Evolutionary conservation across 805 yeast species (phyloP).

Genomic region (Saturnispora ahearnii): DNA sequence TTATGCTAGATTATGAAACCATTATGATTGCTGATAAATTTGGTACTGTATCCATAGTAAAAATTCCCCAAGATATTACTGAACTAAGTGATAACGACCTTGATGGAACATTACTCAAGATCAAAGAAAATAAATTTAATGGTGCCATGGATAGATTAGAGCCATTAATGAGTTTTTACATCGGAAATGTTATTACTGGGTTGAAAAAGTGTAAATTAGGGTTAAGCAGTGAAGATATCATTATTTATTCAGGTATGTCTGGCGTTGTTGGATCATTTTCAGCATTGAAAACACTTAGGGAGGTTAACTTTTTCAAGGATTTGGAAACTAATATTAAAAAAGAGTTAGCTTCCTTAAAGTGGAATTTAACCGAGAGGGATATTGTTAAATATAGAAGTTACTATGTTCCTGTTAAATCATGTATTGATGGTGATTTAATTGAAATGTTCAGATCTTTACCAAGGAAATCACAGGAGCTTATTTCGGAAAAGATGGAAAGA

Average conservation of each 20-base stretch:
- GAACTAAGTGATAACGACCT: conserved; percentile 43
- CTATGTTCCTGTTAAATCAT: conserved; percentile 67
- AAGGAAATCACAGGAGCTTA: conserved; percentile 28
- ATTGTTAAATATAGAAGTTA: conserved; percentile 64
- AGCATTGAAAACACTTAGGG: conserved; percentile 57
- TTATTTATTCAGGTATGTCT: conserved; percentile 67
- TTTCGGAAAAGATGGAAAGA: conserved; percentile 37
- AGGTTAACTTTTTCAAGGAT: conserved; percentile 47
- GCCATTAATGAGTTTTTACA: conserved; percentile 46
- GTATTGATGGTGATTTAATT: conserved; percentile 83
- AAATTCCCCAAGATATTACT: conserved; percentile 47
- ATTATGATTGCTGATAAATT: conserved; percentile 79
- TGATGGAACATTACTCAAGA: conserved; percentile 31
- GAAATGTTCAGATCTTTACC: conserved; percentile 42
- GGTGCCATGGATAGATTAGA: conserved; percentile 48
- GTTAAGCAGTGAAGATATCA: conserved; percentile 54
- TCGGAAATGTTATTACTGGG: conserved; percentile 64
- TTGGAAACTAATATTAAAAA: conserved; percentile 42
- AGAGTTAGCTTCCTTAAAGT: conserved; percentile 23
- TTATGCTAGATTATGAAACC: conserved; percentile 64
- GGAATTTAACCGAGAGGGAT: conserved; percentile 48
- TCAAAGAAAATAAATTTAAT: conserved; percentile 30
- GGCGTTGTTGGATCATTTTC: conserved; percentile 72
- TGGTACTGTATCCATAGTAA: conserved; percentile 65
- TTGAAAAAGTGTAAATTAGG: conserved; percentile 46